Conservation (phyloP, 345 rosid species). For the Theobroma cacao region DNA sequence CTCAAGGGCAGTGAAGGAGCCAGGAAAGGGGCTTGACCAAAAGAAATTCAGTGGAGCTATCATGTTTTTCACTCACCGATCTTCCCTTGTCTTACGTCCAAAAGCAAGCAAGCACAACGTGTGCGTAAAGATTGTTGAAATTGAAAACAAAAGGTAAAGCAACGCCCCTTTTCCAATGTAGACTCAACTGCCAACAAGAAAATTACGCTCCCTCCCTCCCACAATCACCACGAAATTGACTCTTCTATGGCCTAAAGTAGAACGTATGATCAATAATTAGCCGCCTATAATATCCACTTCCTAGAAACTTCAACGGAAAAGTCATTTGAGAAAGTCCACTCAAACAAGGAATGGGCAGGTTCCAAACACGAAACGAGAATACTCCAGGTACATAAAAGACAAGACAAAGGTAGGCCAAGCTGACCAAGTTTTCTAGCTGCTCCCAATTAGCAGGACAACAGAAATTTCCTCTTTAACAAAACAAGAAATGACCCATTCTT, state of each 20-base stretch:
- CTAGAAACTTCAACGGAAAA: background rate
- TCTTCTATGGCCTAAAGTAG: too few relatives aligned
- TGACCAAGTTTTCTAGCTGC: background rate
- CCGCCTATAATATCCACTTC: background rate
- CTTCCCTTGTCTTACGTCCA: background rate
- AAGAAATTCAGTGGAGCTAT: background rate
- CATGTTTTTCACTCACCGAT: background rate
- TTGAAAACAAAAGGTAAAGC: background rate
- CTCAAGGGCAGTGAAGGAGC: background rate
- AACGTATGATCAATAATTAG: too few relatives aligned
- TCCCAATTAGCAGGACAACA: background rate
- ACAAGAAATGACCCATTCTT: too few relatives aligned
- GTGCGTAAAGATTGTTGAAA: background rate
- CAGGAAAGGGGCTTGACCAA: background rate
- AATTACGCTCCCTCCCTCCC: too few relatives aligned
- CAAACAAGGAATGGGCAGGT: background rate
- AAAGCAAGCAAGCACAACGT: background rate
- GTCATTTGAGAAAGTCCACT: background rate
- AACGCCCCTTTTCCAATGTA: background rate
- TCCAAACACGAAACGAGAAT: background rate
- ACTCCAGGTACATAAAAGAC: background rate
- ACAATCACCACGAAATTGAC: too few relatives aligned
- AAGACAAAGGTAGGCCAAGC: background rate
- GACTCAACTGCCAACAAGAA: background rate
- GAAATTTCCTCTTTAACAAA: slow-evolving; percentile 14